Percentiles rank a stretch among this genome's conserved stretches.
Conservation (phyloP, 164 flowering plant genomes). For the Annona squamosa region DNA sequence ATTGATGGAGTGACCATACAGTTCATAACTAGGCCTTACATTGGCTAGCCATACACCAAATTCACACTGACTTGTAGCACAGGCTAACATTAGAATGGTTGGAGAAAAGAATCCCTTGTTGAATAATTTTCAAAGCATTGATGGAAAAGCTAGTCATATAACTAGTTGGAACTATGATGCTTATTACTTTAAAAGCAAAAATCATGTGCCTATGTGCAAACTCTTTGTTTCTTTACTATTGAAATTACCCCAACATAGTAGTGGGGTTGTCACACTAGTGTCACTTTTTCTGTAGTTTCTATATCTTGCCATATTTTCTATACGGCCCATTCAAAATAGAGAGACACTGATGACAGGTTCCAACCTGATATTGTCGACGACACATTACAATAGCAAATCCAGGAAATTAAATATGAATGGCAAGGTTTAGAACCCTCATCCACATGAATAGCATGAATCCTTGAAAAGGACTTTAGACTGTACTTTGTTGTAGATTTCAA, state of each 20-base stretch:
- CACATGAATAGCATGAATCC: too few relatives aligned
- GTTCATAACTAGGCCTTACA: background rate
- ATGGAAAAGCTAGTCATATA: too few relatives aligned
- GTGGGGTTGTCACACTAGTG: background rate
- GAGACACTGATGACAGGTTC: background rate
- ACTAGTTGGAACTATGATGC: too few relatives aligned
- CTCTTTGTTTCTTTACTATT: background rate
- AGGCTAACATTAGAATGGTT: background rate
- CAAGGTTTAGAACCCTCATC: too few relatives aligned
- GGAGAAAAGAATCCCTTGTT: background rate
- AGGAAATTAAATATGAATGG: too few relatives aligned
- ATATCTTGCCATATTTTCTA: background rate
- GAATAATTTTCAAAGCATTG: background rate
- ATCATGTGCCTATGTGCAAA: too few relatives aligned
- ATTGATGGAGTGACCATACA: background rate
- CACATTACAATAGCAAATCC: background rate
- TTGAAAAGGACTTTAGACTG: background rate
- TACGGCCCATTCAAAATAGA: background rate
- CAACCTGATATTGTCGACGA: background rate
- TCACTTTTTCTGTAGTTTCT: background rate
- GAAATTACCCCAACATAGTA: too few relatives aligned
- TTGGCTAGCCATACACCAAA: background rate
- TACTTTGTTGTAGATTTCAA: conserved; percentile 58
- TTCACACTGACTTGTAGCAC: background rate
- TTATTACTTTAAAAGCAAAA: too few relatives aligned